These are phyloP conservation scores for Trametes polyzona DNA, from an alignment of 1,284 basidiomycete species.

Conservation along the genomic window DNA sequence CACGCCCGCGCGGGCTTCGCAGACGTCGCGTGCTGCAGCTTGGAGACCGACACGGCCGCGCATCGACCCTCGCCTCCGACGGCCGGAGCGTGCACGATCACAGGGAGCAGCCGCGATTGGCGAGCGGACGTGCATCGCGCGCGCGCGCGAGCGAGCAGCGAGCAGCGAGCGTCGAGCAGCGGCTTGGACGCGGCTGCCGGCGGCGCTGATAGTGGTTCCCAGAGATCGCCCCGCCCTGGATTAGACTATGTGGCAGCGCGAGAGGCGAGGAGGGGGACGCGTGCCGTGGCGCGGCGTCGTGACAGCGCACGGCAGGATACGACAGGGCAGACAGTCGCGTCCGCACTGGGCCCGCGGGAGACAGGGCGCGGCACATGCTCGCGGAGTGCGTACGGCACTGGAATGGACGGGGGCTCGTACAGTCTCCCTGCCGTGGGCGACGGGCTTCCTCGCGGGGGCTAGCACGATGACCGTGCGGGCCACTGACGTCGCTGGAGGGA, in stretches of 20 bases:
- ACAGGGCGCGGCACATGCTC: slow-evolving; percentile 4
- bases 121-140: neutral
- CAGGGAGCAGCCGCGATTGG: neutral
- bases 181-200: neutral
- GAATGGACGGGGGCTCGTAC: neutral
- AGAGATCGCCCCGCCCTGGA: slow-evolving; percentile 3
- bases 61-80: slow-evolving; percentile 6
- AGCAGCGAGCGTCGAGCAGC: neutral
- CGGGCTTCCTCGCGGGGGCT: neutral
- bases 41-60: neutral
- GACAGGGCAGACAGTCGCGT: neutral
- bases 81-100: slow-evolving; percentile 2
- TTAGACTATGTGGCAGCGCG: slow-evolving; percentile 3
- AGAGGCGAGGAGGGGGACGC: neutral
- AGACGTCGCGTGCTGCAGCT: neutral
- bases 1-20: slow-evolving; percentile 1
- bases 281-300: neutral
- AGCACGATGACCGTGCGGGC: neutral
- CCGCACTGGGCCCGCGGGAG: slow-evolving; percentile 10
- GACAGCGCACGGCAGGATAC: neutral
- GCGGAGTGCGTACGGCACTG: slow-evolving; percentile 13
- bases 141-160: slow-evolving; percentile 1
- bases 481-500: neutral
- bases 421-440: slow-evolving; percentile 1
- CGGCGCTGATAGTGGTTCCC: neutral